Conservation (phyloP, 179 eudicot genomes). For the Amaranthus tricolor region DNA sequence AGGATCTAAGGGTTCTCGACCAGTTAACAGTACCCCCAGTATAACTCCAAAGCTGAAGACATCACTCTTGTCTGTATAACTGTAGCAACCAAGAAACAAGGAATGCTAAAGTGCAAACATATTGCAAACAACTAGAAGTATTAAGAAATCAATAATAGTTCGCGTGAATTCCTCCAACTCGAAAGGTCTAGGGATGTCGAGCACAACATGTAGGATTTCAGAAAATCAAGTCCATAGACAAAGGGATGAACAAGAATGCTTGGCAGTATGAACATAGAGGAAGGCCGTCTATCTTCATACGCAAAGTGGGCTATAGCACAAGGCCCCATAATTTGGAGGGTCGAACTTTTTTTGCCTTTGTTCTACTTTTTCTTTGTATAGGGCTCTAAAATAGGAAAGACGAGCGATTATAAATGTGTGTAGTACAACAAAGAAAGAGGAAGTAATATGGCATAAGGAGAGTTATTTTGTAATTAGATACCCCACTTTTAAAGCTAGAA, state of each 20-base stretch:
- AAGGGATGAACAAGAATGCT: neutral
- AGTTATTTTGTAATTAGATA: too few relatives aligned
- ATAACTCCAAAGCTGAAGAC: constrained; percentile 88
- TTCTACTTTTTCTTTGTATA: too few relatives aligned
- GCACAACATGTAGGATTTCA: neutral
- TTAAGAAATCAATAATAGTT: neutral
- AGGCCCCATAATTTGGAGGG: too few relatives aligned
- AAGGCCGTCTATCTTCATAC: too few relatives aligned
- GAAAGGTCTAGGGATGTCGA: neutral
- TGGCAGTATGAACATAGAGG: neutral
- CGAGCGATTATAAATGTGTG: too few relatives aligned
- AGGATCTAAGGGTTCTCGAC: constrained; percentile 70
- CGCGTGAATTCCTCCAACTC: neutral
- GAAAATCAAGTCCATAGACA: neutral
- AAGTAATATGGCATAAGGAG: too few relatives aligned
- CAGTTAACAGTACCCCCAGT: constrained; percentile 73
- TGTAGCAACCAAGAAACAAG: constrained; percentile 19
- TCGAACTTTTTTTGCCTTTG: too few relatives aligned
- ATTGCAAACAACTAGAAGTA: too few relatives aligned
- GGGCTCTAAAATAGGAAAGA: too few relatives aligned
- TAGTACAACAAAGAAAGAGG: too few relatives aligned
- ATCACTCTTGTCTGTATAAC: constrained; percentile 90
- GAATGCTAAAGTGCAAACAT: neutral
- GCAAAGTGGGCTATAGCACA: too few relatives aligned
- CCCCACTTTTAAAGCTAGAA: too few relatives aligned